Conservation (phyloP, 371 early-diverging fungal species). For the Syncephalastrum contaminatum region DNA sequence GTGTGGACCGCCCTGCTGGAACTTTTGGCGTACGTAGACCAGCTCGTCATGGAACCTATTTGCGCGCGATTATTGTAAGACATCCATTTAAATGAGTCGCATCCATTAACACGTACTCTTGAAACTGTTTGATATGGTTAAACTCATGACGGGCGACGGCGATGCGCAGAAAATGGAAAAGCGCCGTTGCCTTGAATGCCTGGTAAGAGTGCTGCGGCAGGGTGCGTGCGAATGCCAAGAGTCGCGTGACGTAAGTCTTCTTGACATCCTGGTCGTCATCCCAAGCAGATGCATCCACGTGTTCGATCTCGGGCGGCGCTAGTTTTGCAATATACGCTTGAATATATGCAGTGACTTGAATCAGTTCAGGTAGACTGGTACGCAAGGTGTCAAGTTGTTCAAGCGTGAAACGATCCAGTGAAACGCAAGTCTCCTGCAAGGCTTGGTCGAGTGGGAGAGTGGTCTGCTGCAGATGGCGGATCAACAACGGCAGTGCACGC, state of each 20-base stretch:
- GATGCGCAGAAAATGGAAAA: conserved; percentile 22
- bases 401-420: conserved; percentile 6
- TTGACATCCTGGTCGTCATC: conserved; percentile 25
- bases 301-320: neutral
- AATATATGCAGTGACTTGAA: neutral
- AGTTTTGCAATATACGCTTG: conserved; percentile 22
- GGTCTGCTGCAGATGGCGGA: too few relatives aligned
- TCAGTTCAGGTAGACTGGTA: neutral
- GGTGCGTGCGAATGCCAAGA: conserved; percentile 19
- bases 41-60: neutral
- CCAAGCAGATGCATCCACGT: conserved; percentile 7
- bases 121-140: conserved; percentile 15
- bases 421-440: neutral
- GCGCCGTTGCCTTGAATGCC: conserved; percentile 17
- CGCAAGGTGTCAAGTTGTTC: conserved; percentile 7
- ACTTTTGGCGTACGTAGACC: too few relatives aligned
- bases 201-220: conserved; percentile 16
- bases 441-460: neutral
- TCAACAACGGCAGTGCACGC: too few relatives aligned
- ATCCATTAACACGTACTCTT: conserved; percentile 16
- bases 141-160: conserved; percentile 22
- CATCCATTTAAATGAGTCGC: too few relatives aligned
- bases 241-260: conserved; percentile 14
- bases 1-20: too few relatives aligned
- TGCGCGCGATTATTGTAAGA: neutral